Base-by-base conservation (phyloP, 805 yeast genomes). In the Saccharomycopsis amapae region DNA sequence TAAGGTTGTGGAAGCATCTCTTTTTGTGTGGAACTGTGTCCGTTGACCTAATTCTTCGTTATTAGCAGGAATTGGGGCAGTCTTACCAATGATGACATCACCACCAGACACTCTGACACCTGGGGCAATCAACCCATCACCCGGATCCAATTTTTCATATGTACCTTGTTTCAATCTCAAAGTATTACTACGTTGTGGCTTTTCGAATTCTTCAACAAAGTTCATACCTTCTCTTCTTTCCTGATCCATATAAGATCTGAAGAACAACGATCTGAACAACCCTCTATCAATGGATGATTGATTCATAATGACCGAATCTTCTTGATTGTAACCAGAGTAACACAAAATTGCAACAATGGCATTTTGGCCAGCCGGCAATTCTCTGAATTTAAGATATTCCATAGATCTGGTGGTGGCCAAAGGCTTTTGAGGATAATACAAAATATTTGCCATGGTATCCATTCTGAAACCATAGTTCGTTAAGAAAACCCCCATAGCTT, bases 271-370 rank as follows among this genome's bases (percentile, higher is more conserved):
- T 67, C 99, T 75, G 74, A 93, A 93, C 58, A 93, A 71, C 46
- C 98, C 98, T 60, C 97, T 75, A 66, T 93, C 98, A 62, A 93
- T 93, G 31, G 96, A 85, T 9, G 95, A 83, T 71, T 93, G 98
- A 65, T 93, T 93, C 98, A 93, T 93, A 71, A 93, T 93, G 93
- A 93, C 87, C 35, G 98, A 93, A 83, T 93, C 98, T 83, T 93
- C 98, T 74, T 93, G 98, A 67, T 93, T 93, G 68, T 93, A 93
- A 61, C 98, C 98, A 35, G 96, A 85, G 68, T 93, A 93, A 76
- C 98, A 93, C 37, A 95, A 78, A 73, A 93, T 93, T 24, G 98
- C 98, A 39, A 93, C 98, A 66, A 93, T 80, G 23, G 98, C 98
- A 62, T 93, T 93, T 71, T 93, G 98, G 49, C 98, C 98, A 50